Evolutionary conservation across 164 flowering plant genomes (phyloP).

Genomic region (Vitis cinerea): DNA sequence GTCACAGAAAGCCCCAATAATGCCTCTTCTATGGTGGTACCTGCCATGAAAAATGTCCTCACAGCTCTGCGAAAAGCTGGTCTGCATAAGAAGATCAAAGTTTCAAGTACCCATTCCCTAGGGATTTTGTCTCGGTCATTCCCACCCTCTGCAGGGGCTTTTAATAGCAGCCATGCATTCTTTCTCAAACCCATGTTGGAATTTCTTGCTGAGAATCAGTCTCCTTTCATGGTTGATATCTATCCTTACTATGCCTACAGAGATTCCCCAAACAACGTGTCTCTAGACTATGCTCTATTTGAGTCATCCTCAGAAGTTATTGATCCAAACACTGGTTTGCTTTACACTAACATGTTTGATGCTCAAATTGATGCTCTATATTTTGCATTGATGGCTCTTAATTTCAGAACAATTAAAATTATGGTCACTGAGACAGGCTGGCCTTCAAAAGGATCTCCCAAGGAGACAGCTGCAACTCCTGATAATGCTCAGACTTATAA

Average conservation of each 20-base stretch:
- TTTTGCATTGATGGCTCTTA: slow-evolving; percentile 69
- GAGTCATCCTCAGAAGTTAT: slow-evolving; percentile 75
- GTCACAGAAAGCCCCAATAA: slow-evolving; percentile 70
- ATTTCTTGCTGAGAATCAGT: slow-evolving; percentile 81
- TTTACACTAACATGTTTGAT: slow-evolving; percentile 92
- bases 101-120: slow-evolving; percentile 84
- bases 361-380: slow-evolving; percentile 92
- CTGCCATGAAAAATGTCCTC: slow-evolving; percentile 79
- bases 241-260: slow-evolving; percentile 94
- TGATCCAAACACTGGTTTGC: slow-evolving; percentile 89
- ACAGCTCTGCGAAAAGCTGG: slow-evolving; percentile 74
- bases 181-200: slow-evolving; percentile 78
- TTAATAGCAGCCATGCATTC: slow-evolving; percentile 61
- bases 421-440: slow-evolving; percentile 98
- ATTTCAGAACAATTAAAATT: slow-evolving; percentile 66
- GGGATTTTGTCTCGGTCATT: slow-evolving; percentile 84
- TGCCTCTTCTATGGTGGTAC: slow-evolving; percentile 67
- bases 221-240: slow-evolving; percentile 88
- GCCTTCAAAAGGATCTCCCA: slow-evolving; percentile 91
- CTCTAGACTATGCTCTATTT: slow-evolving; percentile 85
- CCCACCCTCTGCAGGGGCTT: slow-evolving; percentile 98
- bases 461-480: slow-evolving; percentile 87
- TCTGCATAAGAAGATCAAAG: slow-evolving; percentile 68
- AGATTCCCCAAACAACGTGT: slow-evolving; percentile 62
- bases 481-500: slow-evolving; percentile 93